A percentile compares a stretch with the other conserved stretches of the same genome.
phyloP scores from a whole-genome alignment of 371 early-diverging fungal species.

The Mucor lusitanicus region DNA sequence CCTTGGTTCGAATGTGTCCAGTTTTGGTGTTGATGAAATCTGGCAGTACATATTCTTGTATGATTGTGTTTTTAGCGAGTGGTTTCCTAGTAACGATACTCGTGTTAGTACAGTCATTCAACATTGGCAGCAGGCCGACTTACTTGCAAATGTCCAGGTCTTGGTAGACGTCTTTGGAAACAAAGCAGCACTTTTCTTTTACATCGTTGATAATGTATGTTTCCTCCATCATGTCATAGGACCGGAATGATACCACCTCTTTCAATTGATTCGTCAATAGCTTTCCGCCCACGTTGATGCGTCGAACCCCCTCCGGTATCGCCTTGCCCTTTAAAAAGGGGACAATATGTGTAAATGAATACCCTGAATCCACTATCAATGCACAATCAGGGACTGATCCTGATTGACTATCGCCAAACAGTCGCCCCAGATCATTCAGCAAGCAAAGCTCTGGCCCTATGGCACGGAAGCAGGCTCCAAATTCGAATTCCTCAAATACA shows the following conservation, averaged over 20 bases:
- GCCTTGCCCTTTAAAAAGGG: conserved; percentile 68
- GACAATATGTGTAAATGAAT: conserved; percentile 80
- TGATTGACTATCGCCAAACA: conserved; percentile 46
- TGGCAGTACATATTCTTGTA: conserved; percentile 81
- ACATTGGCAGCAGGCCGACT: background rate
- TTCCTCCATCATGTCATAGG: conserved; percentile 94
- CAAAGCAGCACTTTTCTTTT: conserved; percentile 84
- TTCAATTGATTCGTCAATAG: conserved; percentile 87
- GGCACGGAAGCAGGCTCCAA: conserved; percentile 63
- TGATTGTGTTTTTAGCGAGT: conserved; percentile 43
- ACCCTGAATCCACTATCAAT: conserved; percentile 82
- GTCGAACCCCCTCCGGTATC: conserved; percentile 54
- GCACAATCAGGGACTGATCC: conserved; percentile 58
- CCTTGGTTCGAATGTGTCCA: conserved; percentile 57
- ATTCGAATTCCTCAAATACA: conserved; percentile 84
- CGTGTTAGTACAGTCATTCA: background rate
- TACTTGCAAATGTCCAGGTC: conserved; percentile 73
- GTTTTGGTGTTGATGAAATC: conserved; percentile 64
- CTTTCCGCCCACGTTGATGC: conserved; percentile 86
- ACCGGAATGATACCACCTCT: conserved; percentile 82
- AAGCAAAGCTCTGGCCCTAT: conserved; percentile 51
- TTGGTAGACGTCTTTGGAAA: conserved; percentile 65
- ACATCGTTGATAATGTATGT: conserved; percentile 80
- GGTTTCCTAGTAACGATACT: conserved; percentile 31
- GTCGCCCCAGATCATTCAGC: conserved; percentile 53